Evolutionary conservation across 2,329 filamentous ascomycete genomes (phyloP), one percentile per base, ranked within the genome.

Genomic region (Aspergillus ruber): DNA sequence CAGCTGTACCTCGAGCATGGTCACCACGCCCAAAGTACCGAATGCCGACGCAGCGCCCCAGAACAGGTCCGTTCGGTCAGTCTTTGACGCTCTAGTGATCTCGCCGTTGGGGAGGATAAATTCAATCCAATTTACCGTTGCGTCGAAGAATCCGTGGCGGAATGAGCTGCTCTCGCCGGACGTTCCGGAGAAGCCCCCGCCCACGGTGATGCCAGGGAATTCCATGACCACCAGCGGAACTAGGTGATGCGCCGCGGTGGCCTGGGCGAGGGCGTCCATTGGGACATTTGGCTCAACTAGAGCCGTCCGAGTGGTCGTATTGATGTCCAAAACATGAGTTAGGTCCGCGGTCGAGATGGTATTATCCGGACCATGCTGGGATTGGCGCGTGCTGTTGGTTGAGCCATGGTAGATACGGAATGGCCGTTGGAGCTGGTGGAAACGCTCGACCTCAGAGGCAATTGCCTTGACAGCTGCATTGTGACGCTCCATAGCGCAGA

Each of bases 401-500:
- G 84, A 82, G 51, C 86, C 86, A 67, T 90, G 86, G 57, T 82
- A 86, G 61, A 90, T 83, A n/a, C 85, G 78, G 66, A 87, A 90
- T 2, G 83, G 79, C 60, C 77, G 68, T 46, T 75, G 66, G 40
- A 71, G 71, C 10, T 71, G 64, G 59, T 76, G 61, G 64, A 80
- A 81, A 6, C 59, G 44, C 4, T 46, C 38, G 8, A 56, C 54
- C n/a, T 51, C 47, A 3, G 43, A 41, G 2, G 56, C 50, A 12
- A 59, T 53, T 15, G 51, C 20, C 17, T 50, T 43, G 3, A 59
- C 55, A 4, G 52, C 46, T 17, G 25, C 27, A 29, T 52, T 40
- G 45, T 59, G 56, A 18, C 13, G 41, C 13, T 56, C 51, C 56
- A 59, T 59, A 17, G 10, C 6, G 18, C 8, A 25, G 10, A 23